Percentiles rank a stretch among this genome's conserved stretches.
Conservation (phyloP, 1,284 basidiomycete genomes). For the Ceratobasidium sp. region DNA sequence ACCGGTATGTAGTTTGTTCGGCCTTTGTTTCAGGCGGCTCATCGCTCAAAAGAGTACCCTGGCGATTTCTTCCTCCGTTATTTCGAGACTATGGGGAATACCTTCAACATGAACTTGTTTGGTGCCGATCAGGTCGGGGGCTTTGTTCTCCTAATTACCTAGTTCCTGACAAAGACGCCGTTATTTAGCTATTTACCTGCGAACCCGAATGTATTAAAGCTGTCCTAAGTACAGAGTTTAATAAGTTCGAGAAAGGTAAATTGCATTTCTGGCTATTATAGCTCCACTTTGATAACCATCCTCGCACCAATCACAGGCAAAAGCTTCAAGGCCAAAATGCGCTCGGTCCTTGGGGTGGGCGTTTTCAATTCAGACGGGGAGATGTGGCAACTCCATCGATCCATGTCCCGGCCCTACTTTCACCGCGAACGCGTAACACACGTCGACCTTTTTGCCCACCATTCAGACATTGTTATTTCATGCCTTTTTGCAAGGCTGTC, state of each 20-base stretch:
- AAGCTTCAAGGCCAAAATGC: constrained; percentile 18
- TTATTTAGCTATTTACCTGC: constrained; percentile 60
- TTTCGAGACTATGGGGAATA: constrained; percentile 75
- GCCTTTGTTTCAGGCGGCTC: neutral
- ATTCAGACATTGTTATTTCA: constrained; percentile 50
- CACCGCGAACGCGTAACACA: constrained; percentile 54
- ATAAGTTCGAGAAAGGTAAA: constrained; percentile 72
- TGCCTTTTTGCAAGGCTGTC: constrained; percentile 9
- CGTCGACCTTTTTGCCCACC: constrained; percentile 53
- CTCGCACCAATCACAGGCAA: constrained; percentile 51
- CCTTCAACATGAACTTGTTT: constrained; percentile 73
- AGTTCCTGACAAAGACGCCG: too few species aligned
- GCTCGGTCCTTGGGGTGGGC: constrained; percentile 42
- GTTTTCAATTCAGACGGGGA: constrained; percentile 50
- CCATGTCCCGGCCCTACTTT: constrained; percentile 56
- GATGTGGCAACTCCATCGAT: constrained; percentile 52
- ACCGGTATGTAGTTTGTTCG: constrained; percentile 11
- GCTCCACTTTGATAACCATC: neutral
- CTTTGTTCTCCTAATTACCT: too few species aligned
- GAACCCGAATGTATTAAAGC: constrained; percentile 72
- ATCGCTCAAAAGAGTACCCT: constrained; percentile 65
- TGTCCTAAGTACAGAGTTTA: constrained; percentile 75
- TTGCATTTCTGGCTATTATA: constrained; percentile 35
- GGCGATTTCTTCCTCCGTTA: constrained; percentile 72
- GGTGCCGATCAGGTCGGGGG: constrained; percentile 72